These are phyloP conservation scores for Ogataea trehalophila DNA, from an alignment of 805 yeast species.

Conservation along the genomic window DNA sequence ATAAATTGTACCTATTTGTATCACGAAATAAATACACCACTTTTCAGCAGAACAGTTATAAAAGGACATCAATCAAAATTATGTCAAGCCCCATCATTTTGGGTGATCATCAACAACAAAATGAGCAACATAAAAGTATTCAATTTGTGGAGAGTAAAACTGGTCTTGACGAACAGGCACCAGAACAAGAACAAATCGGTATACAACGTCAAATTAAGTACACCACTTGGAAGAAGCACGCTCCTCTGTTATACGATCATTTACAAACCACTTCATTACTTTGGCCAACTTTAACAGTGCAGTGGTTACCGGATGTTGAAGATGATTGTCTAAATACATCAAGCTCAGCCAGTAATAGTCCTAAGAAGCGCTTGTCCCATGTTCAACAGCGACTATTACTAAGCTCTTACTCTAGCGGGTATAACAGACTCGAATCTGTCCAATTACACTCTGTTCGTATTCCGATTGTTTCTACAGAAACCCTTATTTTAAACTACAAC, in stretches of 20 bases:
- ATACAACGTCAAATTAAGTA: conserved; percentile 30
- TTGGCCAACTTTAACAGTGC: conserved; percentile 61
- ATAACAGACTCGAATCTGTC: conserved; percentile 24
- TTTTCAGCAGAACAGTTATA: too few species aligned
- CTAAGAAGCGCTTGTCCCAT: conserved; percentile 22
- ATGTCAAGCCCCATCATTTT: too few species aligned
- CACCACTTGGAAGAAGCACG: conserved; percentile 57
- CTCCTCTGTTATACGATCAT: conserved; percentile 50
- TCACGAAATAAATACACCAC: too few species aligned
- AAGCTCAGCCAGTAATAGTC: neutral
- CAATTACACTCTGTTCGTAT: conserved; percentile 15
- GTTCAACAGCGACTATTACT: conserved; percentile 41
- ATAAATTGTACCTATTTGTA: too few species aligned
- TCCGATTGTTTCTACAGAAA: conserved; percentile 1
- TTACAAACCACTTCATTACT: conserved; percentile 48
- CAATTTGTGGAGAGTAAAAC: too few species aligned
- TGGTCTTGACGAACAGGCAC: too few species aligned
- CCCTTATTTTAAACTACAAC: conserved; percentile 30
- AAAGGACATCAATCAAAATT: too few species aligned
- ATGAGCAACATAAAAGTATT: too few species aligned
- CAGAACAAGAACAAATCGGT: conserved; percentile 3
- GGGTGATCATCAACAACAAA: too few species aligned
- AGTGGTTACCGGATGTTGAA: conserved; percentile 58
- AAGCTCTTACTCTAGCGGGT: conserved; percentile 63
- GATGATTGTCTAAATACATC: neutral